These are phyloP conservation scores for Cutaneotrichosporon cutaneum DNA, from an alignment of 1,284 basidiomycete genomes.

Conservation along the genomic window DNA sequence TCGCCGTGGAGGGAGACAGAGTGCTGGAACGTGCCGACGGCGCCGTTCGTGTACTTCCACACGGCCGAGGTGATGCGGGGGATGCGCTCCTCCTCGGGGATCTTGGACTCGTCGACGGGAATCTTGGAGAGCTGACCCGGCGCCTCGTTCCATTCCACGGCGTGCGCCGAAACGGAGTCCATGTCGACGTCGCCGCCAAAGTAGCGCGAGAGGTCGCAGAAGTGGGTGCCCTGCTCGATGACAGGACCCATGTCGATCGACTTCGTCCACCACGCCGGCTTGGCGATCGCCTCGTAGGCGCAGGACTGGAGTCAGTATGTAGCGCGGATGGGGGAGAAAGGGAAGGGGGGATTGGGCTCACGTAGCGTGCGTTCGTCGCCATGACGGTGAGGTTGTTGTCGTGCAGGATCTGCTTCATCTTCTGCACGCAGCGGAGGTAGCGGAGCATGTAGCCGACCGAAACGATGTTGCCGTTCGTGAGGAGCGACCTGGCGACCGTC, in stretches of 20 bases:
- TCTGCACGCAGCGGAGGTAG: conserved; percentile 93
- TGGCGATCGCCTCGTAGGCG: conserved; percentile 67
- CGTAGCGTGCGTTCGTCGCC: conserved; percentile 90
- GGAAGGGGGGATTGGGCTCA: conserved; percentile 3
- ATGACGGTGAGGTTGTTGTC: conserved; percentile 94
- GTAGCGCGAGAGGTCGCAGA: conserved; percentile 73
- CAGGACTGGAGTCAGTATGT: conserved; percentile 19
- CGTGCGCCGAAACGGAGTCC: conserved; percentile 67
- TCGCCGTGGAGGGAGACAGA: conserved; percentile 82
- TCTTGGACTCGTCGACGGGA: conserved; percentile 53
- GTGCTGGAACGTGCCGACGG: conserved; percentile 85
- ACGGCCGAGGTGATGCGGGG: conserved; percentile 52
- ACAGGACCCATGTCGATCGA: conserved; percentile 75
- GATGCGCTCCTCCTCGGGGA: conserved; percentile 51
- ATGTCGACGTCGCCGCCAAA: conserved; percentile 94
- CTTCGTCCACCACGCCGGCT: conserved; percentile 98
- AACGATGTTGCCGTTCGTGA: conserved; percentile 70
- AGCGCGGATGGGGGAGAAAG: too few relatives aligned
- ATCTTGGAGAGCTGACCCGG: conserved; percentile 83
- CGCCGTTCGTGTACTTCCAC: conserved; percentile 86
- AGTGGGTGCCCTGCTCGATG: conserved; percentile 92
- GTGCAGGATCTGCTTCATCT: conserved; percentile 95
- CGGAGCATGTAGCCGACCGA: conserved; percentile 91
- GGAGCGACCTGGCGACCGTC: conserved; percentile 68
- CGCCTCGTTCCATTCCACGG: conserved; percentile 85